phyloP scores from a whole-genome alignment of 306 rosid genomes.

The Corylus americana region DNA sequence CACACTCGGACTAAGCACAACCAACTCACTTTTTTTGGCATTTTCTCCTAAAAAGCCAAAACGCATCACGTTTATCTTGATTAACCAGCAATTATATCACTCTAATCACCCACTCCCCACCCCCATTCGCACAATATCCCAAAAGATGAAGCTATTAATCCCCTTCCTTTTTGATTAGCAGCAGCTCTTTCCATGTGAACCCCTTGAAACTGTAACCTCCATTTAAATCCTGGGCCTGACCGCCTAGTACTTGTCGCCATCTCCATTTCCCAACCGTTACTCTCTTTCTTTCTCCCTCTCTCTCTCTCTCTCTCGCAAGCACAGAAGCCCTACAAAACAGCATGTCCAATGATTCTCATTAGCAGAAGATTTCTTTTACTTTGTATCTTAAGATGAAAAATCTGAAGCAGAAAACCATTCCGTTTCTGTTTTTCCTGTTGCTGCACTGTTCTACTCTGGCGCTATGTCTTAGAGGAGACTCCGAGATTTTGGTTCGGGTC shows the following conservation, averaged over 20 bases:
- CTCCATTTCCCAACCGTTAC: constrained; percentile 1
- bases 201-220: constrained; percentile 7
- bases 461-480: constrained; percentile 35
- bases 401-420: constrained; percentile 5
- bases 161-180: background rate
- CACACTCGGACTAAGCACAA: background rate
- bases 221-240: background rate
- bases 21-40: background rate
- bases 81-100: constrained; percentile 7
- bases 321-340: background rate
- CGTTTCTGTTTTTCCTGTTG: constrained; percentile 5
- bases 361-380: background rate
- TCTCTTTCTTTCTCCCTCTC: background rate
- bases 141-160: background rate
- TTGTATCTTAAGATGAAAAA: constrained; percentile 27
- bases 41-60: constrained; percentile 11
- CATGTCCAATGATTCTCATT: background rate
- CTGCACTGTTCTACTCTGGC: constrained; percentile 2
- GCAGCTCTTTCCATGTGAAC: constrained; percentile 31
- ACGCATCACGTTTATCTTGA: constrained; percentile 33
- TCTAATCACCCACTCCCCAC: background rate
- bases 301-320: background rate
- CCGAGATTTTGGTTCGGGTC: constrained; percentile 52
- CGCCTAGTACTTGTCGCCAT: constrained; percentile 15
- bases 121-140: background rate